Base-by-base conservation (phyloP, 768 basidiomycete species). In the Tricholoma saponaceum region DNA sequence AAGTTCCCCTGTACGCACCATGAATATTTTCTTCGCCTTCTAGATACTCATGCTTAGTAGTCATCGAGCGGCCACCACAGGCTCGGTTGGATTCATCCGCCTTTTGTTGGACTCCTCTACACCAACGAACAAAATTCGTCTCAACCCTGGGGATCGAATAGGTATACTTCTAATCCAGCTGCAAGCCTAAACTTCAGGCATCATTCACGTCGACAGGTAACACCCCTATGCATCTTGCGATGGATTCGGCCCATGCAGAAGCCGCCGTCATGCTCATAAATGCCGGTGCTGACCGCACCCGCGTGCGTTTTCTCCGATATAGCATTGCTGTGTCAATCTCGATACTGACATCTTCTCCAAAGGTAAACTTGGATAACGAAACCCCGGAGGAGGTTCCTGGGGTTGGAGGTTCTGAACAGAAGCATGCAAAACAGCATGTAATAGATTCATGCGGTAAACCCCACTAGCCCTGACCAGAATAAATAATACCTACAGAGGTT, bases 61-160 rank as follows among this genome's bases (percentile, higher is more conserved):
- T 52, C 97, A 99, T 73, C 89, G 97, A 59, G 97, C 97, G 49
- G 93, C 95, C 10, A 95, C 97, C 6, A 98, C 92, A 13, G 97
- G 97, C 30, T 93, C 94, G 22, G 84, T 85, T 9, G 92, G 92
- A 6, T 96, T 98, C 70, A 83, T 98, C 56, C 82, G 81, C 26
- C 77, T 99, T 43, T 80, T 99, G n/a, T 70, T 98, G 52, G 83
- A 90, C 59, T 89, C 92, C 4, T 89, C 91, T n/a, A 83, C 82
- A 65, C 85, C 84, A 10, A 77, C 81, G 57, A 75, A 78, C 53
- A 94, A 96, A 69, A 83, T 88, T 43, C 84, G 93, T 51, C 76
- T 98, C 55, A 98, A 98, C 67, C 90, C 90, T 25, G 83, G 79
- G 52, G 92, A 93, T 78, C 83, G 90, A 53, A 76, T 90, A 49